Conservation (phyloP, 2,329 filamentous ascomycete species). For the Aspergillus viridinutans region DNA sequence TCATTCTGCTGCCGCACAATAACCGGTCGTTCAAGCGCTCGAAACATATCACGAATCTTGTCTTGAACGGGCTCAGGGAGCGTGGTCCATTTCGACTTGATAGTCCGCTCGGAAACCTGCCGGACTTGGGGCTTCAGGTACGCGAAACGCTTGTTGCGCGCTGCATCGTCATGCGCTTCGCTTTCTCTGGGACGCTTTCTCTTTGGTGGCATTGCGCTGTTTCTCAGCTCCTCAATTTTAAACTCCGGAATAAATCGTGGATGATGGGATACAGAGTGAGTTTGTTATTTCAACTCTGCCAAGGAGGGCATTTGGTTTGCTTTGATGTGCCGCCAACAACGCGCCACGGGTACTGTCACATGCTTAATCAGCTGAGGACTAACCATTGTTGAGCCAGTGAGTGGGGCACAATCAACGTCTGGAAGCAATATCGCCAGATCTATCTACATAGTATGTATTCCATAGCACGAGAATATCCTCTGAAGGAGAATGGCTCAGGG, state of each 20-base stretch:
- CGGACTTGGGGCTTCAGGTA: slow-evolving; percentile 39
- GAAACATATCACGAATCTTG: slow-evolving; percentile 40
- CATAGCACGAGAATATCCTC: too few relatives aligned
- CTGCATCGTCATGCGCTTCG: slow-evolving; percentile 12
- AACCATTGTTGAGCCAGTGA: background rate
- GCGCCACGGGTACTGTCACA: background rate
- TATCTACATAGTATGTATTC: background rate
- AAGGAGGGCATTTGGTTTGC: background rate
- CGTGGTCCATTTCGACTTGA: slow-evolving; percentile 45
- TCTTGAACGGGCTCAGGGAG: slow-evolving; percentile 41
- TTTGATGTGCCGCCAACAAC: background rate
- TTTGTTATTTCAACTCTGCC: background rate
- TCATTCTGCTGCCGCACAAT: slow-evolving; percentile 41
- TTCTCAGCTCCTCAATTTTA: background rate
- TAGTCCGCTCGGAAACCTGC: slow-evolving; percentile 40
- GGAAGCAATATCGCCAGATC: background rate
- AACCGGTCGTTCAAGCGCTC: slow-evolving; percentile 40
- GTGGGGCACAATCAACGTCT: background rate
- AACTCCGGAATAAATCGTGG: background rate
- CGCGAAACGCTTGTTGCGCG: slow-evolving; percentile 30
- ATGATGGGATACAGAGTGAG: background rate
- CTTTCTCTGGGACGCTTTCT: slow-evolving; percentile 24
- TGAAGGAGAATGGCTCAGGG: background rate
- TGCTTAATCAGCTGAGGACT: background rate
- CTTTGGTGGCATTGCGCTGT: slow-evolving; percentile 17